phyloP scores from a whole-genome alignment of 192 early-diverging fungal genomes.

The Backusella circina region DNA sequence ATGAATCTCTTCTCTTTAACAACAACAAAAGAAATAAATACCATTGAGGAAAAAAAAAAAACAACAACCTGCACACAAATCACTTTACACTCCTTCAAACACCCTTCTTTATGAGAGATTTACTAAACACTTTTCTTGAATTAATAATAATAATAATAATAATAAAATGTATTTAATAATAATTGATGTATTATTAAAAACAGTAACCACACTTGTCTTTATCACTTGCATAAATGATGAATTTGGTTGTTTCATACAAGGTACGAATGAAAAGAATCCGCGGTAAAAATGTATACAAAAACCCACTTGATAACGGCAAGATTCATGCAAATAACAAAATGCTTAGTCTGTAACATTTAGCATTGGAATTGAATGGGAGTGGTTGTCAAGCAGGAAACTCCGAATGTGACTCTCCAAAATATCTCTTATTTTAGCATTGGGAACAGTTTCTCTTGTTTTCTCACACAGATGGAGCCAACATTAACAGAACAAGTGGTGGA shows the following conservation, averaged over 20 bases:
- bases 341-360: not conserved
- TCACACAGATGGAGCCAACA: not conserved
- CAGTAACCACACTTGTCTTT: no score
- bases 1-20: not conserved
- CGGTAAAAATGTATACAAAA: no score
- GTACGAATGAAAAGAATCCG: no score
- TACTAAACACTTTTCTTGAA: not conserved
- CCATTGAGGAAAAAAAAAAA: not conserved
- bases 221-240: no score
- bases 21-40: not conserved
- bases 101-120: not conserved
- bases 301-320: no score
- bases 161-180: not conserved
- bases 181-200: no score
- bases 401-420: not conserved
- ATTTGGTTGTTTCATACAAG: no score
- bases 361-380: not conserved
- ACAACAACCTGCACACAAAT: not conserved
- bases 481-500: not conserved
- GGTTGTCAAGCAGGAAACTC: not conserved
- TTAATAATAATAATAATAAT: not conserved
- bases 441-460: not conserved
- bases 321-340: not conserved
- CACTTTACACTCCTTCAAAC: not conserved
- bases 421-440: not conserved